Evolutionary conservation across 768 basidiomycete genomes (phyloP).

Genomic region (Russula compacta): DNA sequence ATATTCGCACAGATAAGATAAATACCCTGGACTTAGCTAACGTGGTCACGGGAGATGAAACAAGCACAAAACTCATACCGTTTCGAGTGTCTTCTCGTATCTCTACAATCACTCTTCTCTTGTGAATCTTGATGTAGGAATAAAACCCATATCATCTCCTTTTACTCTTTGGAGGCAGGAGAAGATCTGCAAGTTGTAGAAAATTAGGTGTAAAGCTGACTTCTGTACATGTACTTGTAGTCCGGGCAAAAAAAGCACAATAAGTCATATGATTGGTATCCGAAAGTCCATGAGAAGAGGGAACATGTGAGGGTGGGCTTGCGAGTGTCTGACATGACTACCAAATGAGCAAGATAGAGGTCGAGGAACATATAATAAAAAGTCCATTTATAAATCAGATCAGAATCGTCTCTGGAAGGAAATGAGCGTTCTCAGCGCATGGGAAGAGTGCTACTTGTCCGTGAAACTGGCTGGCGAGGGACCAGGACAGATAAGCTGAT

Average conservation of each 20-base stretch:
- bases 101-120: too few species aligned
- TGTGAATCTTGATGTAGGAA: too few species aligned
- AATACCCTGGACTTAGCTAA: too few species aligned
- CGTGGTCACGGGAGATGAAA: too few species aligned
- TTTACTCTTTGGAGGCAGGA: too few species aligned
- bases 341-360: not conserved
- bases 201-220: too few species aligned
- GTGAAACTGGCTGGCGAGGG: slow-evolving; percentile 37
- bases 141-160: too few species aligned
- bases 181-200: too few species aligned
- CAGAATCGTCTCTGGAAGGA: not conserved
- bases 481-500: slow-evolving; percentile 49
- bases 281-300: not conserved
- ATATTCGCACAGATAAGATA: too few species aligned
- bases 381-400: not conserved
- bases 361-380: not conserved
- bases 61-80: too few species aligned
- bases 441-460: slow-evolving; percentile 27
- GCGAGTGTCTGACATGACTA: not conserved
- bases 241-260: not conserved
- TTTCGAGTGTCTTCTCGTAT: too few species aligned
- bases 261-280: slow-evolving; percentile 12
- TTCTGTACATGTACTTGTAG: not conserved
- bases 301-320: not conserved
- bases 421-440: slow-evolving; percentile 6